Evolutionary conservation across 2,329 filamentous ascomycete species (phyloP), one percentile per base, ranked within the genome.

Genomic region (Calonectria leucothoes): DNA sequence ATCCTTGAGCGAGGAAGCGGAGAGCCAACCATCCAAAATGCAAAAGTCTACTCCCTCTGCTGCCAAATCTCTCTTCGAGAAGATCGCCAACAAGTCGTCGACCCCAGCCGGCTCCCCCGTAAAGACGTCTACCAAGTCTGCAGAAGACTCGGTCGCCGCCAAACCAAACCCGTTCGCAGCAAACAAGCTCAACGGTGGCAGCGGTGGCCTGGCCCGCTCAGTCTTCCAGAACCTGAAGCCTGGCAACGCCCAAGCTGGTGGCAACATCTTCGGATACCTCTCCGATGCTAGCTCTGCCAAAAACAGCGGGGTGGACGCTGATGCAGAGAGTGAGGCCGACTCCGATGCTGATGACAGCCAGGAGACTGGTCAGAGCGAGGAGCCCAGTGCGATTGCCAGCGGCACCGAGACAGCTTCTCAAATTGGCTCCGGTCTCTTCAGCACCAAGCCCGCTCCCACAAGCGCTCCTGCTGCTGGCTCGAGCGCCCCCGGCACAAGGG

Each of bases 231-330:
- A 82, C 68, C 66, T 83, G 20, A 87, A 88, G 79, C 79, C 84
- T 11, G 74, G 74, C 17, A 78, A 74, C 57, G 72, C 75, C 20
- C 77, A 77, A 63, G 59, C 81, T 29, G 81, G 76, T 20, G 78
- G 82, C 57, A 92, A 92, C 78, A 91, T 92, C 64, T 93, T 93
- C 78, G 88, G 87, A 29, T 89, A 92, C 76, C 85, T 92, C 10
- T 92, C 90, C 1, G 89, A 91, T 78, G 85, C 84, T 37, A 90
- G 89, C 76, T 89, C 89, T 17, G 84, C 87, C 49, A 89, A 89
- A 81, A 90, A 87, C 65, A 91, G 90, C 74, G 88, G 87, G 1
- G 82, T 85, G 14, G 87, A 89, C 20, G 86, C 86, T 23, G 88
- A 88, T 65, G 84, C 81, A 8, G 87, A 89, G 74, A 86, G 84